Base-by-base conservation (phyloP, 2,329 filamentous ascomycete species). In the Aspergillus eucalypticola region DNA sequence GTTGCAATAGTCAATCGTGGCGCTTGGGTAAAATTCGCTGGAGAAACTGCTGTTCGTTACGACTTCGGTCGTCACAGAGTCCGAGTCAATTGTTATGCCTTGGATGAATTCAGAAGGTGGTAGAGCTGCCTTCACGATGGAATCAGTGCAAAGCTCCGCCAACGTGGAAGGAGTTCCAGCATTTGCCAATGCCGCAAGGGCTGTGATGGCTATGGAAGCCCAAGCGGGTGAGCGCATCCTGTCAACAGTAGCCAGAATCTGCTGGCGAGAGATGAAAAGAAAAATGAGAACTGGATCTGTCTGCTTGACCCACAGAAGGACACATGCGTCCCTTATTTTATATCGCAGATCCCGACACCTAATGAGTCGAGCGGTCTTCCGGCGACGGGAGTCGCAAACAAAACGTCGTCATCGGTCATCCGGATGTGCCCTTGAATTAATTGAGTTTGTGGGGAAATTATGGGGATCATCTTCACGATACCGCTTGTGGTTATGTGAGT, bases 21-120 rank as follows among this genome's bases (percentile, higher is more conserved):
- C 27, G 5, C 35, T 46, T 2, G 69, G 70, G 38, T 65, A 68
- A 25, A 67, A 66, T 29, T 62, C 65, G 19, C 64, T 60, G 11
- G 51, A 41, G 27, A 66, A 71, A 15, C 71, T 71, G 62, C 79
- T 78, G 65, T 76, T 76, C 32, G 53, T 55, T 11, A 80, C 71
- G 4, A 71, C 59, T 39, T 62, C 74, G 0, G 78, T 78, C 3
- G 76, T 77, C 5, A 81, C 75, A 1, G 78, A 67, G 0, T 76
- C 77, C 2, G 79, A 74, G 56, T 78, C 66, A 60, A 81, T 57
- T 44, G 75, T 67, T 54, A 81, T 76, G 8, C 79, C 78, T 6
- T 75, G 64, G 2, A 80, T 64, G 32, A 75, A 77, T 5, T 77
- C 78, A 58, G 80, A 77, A 23, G 77, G 66, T 10, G 79, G 79